Base-by-base conservation (phyloP, 768 basidiomycete species). In the Favolaschia claudopus region DNA sequence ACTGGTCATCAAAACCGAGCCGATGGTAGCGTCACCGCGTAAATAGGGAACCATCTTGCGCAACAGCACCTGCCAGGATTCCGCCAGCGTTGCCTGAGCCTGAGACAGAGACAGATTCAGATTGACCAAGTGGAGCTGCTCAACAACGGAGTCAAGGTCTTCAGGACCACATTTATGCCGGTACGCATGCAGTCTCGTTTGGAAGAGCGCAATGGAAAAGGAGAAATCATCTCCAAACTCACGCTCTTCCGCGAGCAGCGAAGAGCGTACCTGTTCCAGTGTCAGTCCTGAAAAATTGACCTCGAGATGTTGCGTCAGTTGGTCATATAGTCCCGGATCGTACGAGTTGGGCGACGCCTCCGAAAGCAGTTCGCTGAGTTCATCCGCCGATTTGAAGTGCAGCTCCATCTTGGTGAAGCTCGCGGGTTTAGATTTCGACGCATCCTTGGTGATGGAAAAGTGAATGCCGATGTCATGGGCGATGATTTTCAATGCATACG, bases 51-150 rank as follows among this genome's bases (percentile, higher is more conserved):
- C 75, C 4, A 85, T 77, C 66, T 87, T 85, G 37, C 85, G 82
- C 38, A 95, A 77, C 39, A 96, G 72, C 40, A 81, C 79, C 47
- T 88, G 86, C 93, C 93, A 96, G 4, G 93, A 84, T 55, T 91
- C 86, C 0, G 89, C 84, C 40, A 94, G 79, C 2, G 85, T 77
- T 2, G 84, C 85, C 70, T 96, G 92, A 1, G 91, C 82, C 65
- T 96, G 90, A 20, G 91, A 79, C 34, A 97, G 77, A 1, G 94
- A 95, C 44, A 95, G 82, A 69, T 96, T 95, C 63, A 95, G 82
- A 72, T 97, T 97, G 71, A 96, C 86, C 1, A 88, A 86, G 44
- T 85, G 77, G 4, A 94, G 75, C 31, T 82, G 80, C 45, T 81
- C 85, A 63, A 91, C 84, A 14, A 86, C 75, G 5, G 75, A 74